Base-by-base conservation (phyloP, 2,329 filamentous ascomycete genomes). In the Trichoderma cornu-damae region DNA sequence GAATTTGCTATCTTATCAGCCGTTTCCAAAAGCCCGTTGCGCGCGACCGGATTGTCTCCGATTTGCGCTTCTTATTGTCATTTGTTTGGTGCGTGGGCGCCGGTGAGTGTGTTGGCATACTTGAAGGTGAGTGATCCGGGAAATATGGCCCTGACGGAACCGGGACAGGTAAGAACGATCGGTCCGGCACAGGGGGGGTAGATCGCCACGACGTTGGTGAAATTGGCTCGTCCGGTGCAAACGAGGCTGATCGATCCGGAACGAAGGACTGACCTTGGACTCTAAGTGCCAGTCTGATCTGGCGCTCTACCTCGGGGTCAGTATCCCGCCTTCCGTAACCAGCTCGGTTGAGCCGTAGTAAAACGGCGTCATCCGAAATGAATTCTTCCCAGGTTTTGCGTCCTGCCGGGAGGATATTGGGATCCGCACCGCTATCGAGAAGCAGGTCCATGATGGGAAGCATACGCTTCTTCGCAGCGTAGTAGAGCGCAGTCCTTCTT, bases 331-430 rank as follows among this genome's bases (percentile, higher is more conserved):
- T 51, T 24, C 8, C 11, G 12, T 51, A 51, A 16, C 49, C 49
- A 51, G 49, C 49, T 12, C 8, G 49, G 6, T n/a, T 11, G 14
- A 51, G 49, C 11, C 49, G 12, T 32, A 6, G 49, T 24, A 51
- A 32, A 24, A 51, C 35, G 2, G 7, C 49, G 11, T 32, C 18
- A 32, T 51, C 26, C 12, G 49, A 42, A 12, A 42, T 24, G 22
- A 51, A 42, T 24, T 51, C 49, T 51, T 51, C 49, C 49, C 49
- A 51, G 26, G 11, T 22, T 24, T 32, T 51, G 24, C 49, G 24
- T 22, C 49, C 49, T 24, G 1, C 2, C 22, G 49, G 49, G 16
- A 51, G 49, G 16, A 51, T 42, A 22, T 42, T 51, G 26, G 35
- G 49, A 42, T 51, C 12, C 26, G 49, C 49, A 42, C 49, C 49